These are phyloP conservation scores for Pythium dissotocum DNA, from an alignment of 352 stramenopile genomes.

Conservation along the genomic window DNA sequence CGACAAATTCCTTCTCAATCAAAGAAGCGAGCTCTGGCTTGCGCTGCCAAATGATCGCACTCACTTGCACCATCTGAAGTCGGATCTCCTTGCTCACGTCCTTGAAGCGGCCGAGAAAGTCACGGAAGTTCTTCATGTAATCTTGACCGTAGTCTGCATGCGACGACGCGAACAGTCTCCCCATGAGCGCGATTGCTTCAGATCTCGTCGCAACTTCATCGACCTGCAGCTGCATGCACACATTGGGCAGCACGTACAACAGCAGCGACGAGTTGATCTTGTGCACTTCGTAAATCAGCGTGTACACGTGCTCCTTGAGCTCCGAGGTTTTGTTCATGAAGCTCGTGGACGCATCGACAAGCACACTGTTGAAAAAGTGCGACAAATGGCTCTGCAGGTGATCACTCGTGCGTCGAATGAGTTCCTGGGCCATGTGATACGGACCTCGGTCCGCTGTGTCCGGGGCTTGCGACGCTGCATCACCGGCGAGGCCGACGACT, in stretches of 20 bases:
- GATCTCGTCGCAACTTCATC: constrained; percentile 83
- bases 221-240: constrained; percentile 85
- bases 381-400: constrained; percentile 65
- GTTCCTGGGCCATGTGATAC: constrained; percentile 64
- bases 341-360: constrained; percentile 50
- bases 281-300: constrained; percentile 84
- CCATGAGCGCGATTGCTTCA: constrained; percentile 74
- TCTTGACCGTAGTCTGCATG: constrained; percentile 72
- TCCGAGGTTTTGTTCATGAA: constrained; percentile 44
- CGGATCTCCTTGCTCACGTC: constrained; percentile 88
- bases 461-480: not conserved
- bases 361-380: constrained; percentile 81
- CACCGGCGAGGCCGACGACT: not conserved
- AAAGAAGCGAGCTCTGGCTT: constrained; percentile 58
- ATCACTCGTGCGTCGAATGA: constrained; percentile 76
- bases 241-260: constrained; percentile 82
- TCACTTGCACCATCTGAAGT: constrained; percentile 78
- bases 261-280: constrained; percentile 75
- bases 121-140: constrained; percentile 83
- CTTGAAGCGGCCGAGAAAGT: constrained; percentile 84
- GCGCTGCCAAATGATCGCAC: constrained; percentile 68
- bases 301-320: constrained; percentile 81
- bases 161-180: constrained; percentile 74
- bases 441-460: constrained; percentile 31
- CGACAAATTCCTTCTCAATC: constrained; percentile 75